These are phyloP conservation scores for Vitis cinerea DNA, from an alignment of 164 flowering plant genomes.

Conservation along the genomic window DNA sequence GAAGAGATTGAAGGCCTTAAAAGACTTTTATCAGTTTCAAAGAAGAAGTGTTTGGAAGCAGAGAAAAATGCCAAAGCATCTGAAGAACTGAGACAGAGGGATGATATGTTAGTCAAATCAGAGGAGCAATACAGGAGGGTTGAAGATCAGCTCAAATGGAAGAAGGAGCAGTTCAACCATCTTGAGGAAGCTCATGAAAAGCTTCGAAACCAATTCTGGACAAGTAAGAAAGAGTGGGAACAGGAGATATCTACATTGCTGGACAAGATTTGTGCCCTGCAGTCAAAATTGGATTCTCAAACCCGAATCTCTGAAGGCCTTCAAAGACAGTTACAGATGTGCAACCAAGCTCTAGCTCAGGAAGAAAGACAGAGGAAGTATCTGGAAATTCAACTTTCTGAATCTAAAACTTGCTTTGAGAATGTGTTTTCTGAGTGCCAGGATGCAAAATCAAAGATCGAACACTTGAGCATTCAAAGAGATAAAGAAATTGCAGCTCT, in stretches of 20 bases:
- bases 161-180: constrained; percentile 42
- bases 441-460: constrained; percentile 24
- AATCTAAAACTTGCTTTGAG: constrained; percentile 21
- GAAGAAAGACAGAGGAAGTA: constrained; percentile 36
- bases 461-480: constrained; percentile 18
- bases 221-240: constrained; percentile 36
- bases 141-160: constrained; percentile 40
- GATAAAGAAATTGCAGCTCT: constrained; percentile 31
- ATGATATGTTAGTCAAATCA: constrained; percentile 19
- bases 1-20: constrained; percentile 44
- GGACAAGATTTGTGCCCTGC: constrained; percentile 27
- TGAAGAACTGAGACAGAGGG: constrained; percentile 24
- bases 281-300: constrained; percentile 34
- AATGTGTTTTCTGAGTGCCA: constrained; percentile 24
- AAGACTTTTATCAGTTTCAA: constrained; percentile 19
- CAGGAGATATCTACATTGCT: constrained; percentile 24
- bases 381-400: constrained; percentile 32
- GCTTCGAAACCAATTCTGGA: constrained; percentile 21
- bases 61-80: constrained; percentile 25
- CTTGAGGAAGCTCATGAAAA: constrained; percentile 38
- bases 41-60: constrained; percentile 33
- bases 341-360: constrained; percentile 36
- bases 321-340: constrained; percentile 22
- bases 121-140: constrained; percentile 25
- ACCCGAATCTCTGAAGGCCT: constrained; percentile 35